Evolutionary conservation across 1,284 basidiomycete genomes (phyloP), one percentile per base, ranked within the genome.

Genomic region (Sutorius eximius): DNA sequence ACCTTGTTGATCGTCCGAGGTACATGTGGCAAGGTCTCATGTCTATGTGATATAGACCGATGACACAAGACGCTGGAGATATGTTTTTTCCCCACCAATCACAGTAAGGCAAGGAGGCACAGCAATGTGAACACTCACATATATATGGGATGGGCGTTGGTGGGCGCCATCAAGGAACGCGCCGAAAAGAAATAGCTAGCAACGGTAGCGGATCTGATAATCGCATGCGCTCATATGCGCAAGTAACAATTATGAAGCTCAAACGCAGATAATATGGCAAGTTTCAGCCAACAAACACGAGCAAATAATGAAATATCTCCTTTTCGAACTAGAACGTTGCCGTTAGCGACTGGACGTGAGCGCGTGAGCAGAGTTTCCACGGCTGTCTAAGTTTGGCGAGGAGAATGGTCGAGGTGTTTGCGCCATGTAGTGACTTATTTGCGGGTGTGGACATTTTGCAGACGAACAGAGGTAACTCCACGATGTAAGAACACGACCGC

Each of bases 401-500:
- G n/a, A n/a, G n/a, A n/a, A n/a, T n/a, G n/a, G n/a, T n/a, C n/a
- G n/a, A n/a, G n/a, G n/a, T n/a, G n/a, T n/a, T n/a, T n/a, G n/a
- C n/a, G n/a, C n/a, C n/a, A n/a, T n/a, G n/a, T n/a, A n/a, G n/a
- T n/a, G n/a, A n/a, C n/a, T n/a, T n/a, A n/a, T n/a, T n/a, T n/a
- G n/a, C n/a, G n/a, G n/a, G n/a, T n/a, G n/a, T n/a, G n/a, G n/a
- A n/a, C n/a, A n/a, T n/a, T n/a, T n/a, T n/a, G n/a, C n/a, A n/a
- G n/a, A n/a, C n/a, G n/a, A n/a, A n/a, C n/a, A n/a, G n/a, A n/a
- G n/a, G n/a, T n/a, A n/a, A n/a, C n/a, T n/a, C 40, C 13, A 24
- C 37, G 3, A 38, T 15, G 9, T 42, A 16, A 3, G 16, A 27
- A 40, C 45, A 61, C 33, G 59, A 59, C 30, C 44, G 37, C 5